Evolutionary conservation across 2,329 filamentous ascomycete species (phyloP).

Genomic region (Kalmusia sp.): DNA sequence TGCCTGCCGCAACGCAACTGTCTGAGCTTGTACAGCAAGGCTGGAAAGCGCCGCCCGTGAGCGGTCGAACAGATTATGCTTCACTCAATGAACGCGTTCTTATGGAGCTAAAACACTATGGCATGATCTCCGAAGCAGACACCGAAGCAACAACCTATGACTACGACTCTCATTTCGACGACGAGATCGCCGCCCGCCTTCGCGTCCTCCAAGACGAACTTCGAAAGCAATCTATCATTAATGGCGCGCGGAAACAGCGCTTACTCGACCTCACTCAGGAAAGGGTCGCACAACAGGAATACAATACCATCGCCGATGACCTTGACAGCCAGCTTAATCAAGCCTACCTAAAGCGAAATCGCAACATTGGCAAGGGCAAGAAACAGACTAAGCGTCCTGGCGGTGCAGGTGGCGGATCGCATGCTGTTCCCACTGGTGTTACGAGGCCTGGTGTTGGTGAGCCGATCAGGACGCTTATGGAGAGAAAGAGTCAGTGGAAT

Average conservation of each 20-base stretch:
- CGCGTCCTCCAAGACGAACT: constrained; percentile 84
- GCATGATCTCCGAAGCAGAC: constrained; percentile 80
- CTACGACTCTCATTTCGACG: constrained; percentile 87
- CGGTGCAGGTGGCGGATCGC: constrained; percentile 75
- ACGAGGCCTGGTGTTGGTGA: constrained; percentile 76
- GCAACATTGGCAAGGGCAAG: constrained; percentile 92
- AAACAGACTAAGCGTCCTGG: constrained; percentile 81
- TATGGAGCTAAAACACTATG: constrained; percentile 88
- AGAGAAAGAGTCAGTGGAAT: constrained; percentile 83
- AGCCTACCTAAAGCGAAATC: constrained; percentile 93
- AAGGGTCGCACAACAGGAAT: constrained; percentile 95
- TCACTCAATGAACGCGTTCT: constrained; percentile 91
- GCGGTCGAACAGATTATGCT: constrained; percentile 78
- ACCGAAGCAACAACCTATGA: constrained; percentile 77
- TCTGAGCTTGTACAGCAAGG: constrained; percentile 76
- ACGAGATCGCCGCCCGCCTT: constrained; percentile 89
- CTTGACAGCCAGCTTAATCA: constrained; percentile 93
- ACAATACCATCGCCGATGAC: constrained; percentile 95
- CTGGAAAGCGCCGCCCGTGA: constrained; percentile 78
- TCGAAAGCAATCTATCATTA: constrained; percentile 82
- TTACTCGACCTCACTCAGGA: constrained; percentile 88
- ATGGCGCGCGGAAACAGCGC: constrained; percentile 87
- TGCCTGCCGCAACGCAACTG: constrained; percentile 79
- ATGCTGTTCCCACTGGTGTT: constrained; percentile 53
- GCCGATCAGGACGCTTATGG: constrained; percentile 89